These are phyloP conservation scores for Meyerozyma guilliermondii DNA, from an alignment of 1,139 yeast species.

Conservation along the genomic window DNA sequence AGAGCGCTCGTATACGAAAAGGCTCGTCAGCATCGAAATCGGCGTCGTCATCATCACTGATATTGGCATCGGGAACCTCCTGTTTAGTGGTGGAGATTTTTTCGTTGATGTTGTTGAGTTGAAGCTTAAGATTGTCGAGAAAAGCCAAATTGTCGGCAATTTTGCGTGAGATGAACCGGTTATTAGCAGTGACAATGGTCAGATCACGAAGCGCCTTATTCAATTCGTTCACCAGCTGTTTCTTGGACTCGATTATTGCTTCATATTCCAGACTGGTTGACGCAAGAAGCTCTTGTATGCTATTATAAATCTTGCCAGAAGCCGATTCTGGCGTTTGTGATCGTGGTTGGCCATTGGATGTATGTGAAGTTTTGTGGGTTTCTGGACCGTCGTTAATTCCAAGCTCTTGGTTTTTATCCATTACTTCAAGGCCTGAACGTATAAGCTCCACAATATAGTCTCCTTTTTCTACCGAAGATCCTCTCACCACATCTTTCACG, in stretches of 20 bases:
- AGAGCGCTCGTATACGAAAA: slow-evolving; percentile 58
- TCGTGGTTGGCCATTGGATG: neutral
- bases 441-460: slow-evolving; percentile 9
- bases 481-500: slow-evolving; percentile 49
- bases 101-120: slow-evolving; percentile 39
- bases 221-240: slow-evolving; percentile 31
- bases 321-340: slow-evolving; percentile 3
- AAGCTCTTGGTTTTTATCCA: slow-evolving; percentile 4
- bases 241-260: slow-evolving; percentile 30
- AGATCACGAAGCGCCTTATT: slow-evolving; percentile 38
- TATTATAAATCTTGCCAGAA: slow-evolving; percentile 33
- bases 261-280: slow-evolving; percentile 41
- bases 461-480: slow-evolving; percentile 32
- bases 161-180: slow-evolving; percentile 34
- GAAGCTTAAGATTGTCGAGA: slow-evolving; percentile 40
- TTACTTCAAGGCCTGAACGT: neutral
- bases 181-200: slow-evolving; percentile 42
- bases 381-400: neutral
- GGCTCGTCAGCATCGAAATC: slow-evolving; percentile 81
- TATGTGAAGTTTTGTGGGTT: neutral
- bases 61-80: slow-evolving; percentile 10
- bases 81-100: slow-evolving; percentile 25
- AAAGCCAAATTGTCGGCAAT: slow-evolving; percentile 33
- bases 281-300: slow-evolving; percentile 36
- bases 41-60: slow-evolving; percentile 12